A percentile compares a stretch with the other conserved stretches of the same genome.
These are phyloP conservation scores for Vitis cinerea DNA, from an alignment of 164 flowering plant species.

Conservation along the genomic window DNA sequence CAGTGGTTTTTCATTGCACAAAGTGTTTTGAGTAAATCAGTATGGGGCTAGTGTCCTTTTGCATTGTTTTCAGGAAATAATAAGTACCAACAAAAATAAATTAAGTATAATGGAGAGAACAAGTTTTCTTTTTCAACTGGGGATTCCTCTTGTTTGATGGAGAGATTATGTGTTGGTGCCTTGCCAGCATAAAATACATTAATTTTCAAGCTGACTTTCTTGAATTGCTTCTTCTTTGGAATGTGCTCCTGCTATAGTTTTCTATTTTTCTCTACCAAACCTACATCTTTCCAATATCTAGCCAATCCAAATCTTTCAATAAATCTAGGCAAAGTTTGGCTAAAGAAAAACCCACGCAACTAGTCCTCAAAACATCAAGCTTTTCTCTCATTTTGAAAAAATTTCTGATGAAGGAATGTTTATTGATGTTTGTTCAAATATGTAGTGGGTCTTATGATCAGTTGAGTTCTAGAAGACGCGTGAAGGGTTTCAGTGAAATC, in stretches of 20 bases:
- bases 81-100: background rate
- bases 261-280: slow-evolving; percentile 2
- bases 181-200: background rate
- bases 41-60: slow-evolving; percentile 6
- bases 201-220: slow-evolving; percentile 5
- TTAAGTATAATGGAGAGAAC: background rate
- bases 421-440: no score
- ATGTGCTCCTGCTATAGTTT: slow-evolving; percentile 2
- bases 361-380: no score
- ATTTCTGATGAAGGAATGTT: no score
- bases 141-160: slow-evolving; percentile 7
- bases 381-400: no score
- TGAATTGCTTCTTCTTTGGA: slow-evolving; percentile 3
- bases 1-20: background rate
- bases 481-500: no score
- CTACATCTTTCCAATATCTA: background rate
- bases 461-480: no score
- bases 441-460: no score
- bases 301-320: no score
- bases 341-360: no score
- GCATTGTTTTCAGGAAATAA: slow-evolving; percentile 18
- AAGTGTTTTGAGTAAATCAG: background rate
- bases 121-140: background rate
- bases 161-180: background rate
- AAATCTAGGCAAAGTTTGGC: no score